phyloP scores from a whole-genome alignment of 495 filamentous ascomycete genomes.

The Glarea lozoyensis region DNA sequence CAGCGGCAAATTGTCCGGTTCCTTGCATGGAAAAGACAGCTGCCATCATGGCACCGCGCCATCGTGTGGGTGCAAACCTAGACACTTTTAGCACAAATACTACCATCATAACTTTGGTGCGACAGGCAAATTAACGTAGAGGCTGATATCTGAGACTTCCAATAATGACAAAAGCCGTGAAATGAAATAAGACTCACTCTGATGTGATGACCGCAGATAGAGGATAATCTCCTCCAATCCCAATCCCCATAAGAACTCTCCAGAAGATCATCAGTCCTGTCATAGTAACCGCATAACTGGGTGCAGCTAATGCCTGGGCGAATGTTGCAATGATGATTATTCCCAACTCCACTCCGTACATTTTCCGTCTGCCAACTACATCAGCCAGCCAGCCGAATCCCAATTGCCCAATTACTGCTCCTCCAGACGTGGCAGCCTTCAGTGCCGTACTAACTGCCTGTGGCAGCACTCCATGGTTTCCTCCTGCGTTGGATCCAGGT shows the following conservation, averaged over 20 bases:
- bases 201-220: conserved; percentile 73
- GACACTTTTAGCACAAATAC: neutral
- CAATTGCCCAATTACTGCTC: conserved; percentile 66
- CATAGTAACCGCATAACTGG: conserved; percentile 50
- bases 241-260: conserved; percentile 60
- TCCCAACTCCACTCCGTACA: conserved; percentile 71
- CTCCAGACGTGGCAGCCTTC: conserved; percentile 66
- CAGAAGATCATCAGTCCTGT: conserved; percentile 72
- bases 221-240: conserved; percentile 78
- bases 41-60: conserved; percentile 83
- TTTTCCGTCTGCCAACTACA: conserved; percentile 58
- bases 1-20: conserved; percentile 53
- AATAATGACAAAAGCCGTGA: neutral
- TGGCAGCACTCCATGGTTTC: conserved; percentile 42
- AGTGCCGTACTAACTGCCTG: conserved; percentile 55
- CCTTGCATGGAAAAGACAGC: conserved; percentile 85
- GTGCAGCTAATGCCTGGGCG: conserved; percentile 48
- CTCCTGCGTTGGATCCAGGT: conserved; percentile 6
- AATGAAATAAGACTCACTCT: conserved; percentile 33
- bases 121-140: neutral
- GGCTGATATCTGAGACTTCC: neutral
- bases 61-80: conserved; percentile 74
- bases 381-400: conserved; percentile 62
- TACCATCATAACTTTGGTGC: neutral
- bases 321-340: conserved; percentile 64